Conservation (phyloP, 2,329 filamentous ascomycete genomes). For the Westerdykella sp. region DNA sequence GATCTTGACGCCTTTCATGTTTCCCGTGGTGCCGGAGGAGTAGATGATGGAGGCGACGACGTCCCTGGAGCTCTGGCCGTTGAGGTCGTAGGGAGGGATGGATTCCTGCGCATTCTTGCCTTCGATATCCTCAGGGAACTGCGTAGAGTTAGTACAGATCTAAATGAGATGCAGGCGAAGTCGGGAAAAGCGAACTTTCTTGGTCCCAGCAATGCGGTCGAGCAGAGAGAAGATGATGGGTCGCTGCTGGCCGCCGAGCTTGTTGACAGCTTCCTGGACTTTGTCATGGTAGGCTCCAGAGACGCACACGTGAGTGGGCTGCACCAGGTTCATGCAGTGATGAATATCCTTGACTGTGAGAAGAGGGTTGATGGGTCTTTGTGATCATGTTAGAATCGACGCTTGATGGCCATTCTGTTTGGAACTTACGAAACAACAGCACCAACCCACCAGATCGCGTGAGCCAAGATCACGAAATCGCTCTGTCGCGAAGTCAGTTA, state of each 20-base stretch:
- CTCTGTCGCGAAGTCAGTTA: constrained; percentile 2
- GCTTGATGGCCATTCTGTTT: not conserved
- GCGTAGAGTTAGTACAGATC: not conserved
- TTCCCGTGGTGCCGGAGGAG: constrained; percentile 9
- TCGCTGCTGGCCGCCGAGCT: not conserved
- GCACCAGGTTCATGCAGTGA: constrained; percentile 8
- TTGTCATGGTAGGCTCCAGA: constrained; percentile 9
- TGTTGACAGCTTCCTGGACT: constrained; percentile 4
- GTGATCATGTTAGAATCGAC: not conserved
- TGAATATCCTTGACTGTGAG: constrained; percentile 10
- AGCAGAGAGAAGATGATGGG: constrained; percentile 3
- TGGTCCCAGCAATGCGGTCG: constrained; percentile 5
- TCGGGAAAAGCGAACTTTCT: constrained; percentile 1
- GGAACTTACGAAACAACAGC: constrained; percentile 8
- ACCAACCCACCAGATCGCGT: constrained; percentile 10
- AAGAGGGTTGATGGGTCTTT: constrained; percentile 8
- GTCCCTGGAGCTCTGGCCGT: constrained; percentile 7
- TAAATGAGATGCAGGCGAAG: not conserved
- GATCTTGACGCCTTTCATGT: constrained; percentile 10
- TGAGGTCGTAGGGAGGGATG: constrained; percentile 6
- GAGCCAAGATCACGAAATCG: constrained; percentile 9
- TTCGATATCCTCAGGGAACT: constrained; percentile 10
- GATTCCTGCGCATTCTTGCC: constrained; percentile 1
- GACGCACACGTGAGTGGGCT: constrained; percentile 7
- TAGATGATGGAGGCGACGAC: constrained; percentile 8